phyloP scores from a whole-genome alignment of 768 basidiomycete species.

The Suillus plorans region DNA sequence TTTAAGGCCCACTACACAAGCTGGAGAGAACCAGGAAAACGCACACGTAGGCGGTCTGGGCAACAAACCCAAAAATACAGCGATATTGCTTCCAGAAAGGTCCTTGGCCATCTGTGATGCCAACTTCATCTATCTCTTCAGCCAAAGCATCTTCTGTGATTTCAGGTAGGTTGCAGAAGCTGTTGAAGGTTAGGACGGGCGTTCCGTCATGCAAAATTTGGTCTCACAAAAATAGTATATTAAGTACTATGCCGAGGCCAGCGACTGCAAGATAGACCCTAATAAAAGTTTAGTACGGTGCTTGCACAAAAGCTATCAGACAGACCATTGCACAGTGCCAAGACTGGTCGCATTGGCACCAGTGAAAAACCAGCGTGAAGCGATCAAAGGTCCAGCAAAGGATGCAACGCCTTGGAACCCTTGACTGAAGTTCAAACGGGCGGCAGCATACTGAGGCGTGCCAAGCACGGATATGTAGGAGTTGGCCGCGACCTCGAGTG shows the following conservation, averaged over 20 bases:
- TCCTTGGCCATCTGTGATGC: constrained; percentile 41
- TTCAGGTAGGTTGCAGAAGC: constrained; percentile 68
- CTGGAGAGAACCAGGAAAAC: constrained; percentile 18
- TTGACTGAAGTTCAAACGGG: constrained; percentile 77
- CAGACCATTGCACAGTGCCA: constrained; percentile 66
- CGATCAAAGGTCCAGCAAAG: constrained; percentile 74
- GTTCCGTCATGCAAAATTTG: neutral
- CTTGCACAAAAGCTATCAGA: neutral
- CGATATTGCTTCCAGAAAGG: constrained; percentile 71
- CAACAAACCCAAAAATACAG: constrained; percentile 70
- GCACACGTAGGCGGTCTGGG: constrained; percentile 67
- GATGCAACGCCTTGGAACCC: constrained; percentile 77
- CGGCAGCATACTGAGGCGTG: constrained; percentile 66
- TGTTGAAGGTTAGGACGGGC: constrained; percentile 19
- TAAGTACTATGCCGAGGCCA: constrained; percentile 60
- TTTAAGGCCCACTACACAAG: constrained; percentile 4
- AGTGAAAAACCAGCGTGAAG: constrained; percentile 71
- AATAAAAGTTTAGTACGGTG: constrained; percentile 3
- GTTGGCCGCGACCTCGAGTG: constrained; percentile 74
- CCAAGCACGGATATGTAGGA: constrained; percentile 77
- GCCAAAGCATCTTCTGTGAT: constrained; percentile 67
- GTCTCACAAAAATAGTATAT: constrained; percentile 61
- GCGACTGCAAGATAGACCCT: constrained; percentile 69
- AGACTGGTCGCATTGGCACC: constrained; percentile 60
- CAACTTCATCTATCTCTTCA: constrained; percentile 45